Percentiles rank a stretch among this genome's conserved stretches.
These are phyloP conservation scores for Colletotrichum ledebouriae DNA, from an alignment of 2,329 filamentous ascomycete genomes.

Conservation along the genomic window DNA sequence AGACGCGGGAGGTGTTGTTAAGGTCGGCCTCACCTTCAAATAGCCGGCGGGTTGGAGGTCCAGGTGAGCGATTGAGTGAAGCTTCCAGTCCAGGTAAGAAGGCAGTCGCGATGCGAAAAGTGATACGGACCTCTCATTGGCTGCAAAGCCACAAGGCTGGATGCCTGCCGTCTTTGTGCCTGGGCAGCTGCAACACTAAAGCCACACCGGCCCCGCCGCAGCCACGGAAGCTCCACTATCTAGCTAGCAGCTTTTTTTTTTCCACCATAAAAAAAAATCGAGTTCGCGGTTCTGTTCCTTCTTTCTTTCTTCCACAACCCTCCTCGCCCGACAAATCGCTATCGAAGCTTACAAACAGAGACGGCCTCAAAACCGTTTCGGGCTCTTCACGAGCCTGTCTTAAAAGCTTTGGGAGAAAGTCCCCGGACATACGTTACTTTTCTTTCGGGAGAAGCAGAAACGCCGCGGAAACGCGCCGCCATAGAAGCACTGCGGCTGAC, in stretches of 20 bases:
- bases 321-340: constrained; percentile 99
- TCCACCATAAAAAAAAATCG: constrained; percentile 36
- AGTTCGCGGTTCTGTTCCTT: constrained; percentile 30
- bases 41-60: constrained; percentile 19
- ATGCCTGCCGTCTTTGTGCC: constrained; percentile 16
- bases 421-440: constrained; percentile 85
- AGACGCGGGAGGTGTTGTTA: background rate
- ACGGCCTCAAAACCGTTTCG: constrained; percentile 52
- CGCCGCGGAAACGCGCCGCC: constrained; percentile 98
- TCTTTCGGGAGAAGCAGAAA: constrained; percentile 52
- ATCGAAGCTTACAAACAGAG: constrained; percentile 98
- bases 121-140: constrained; percentile 28
- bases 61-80: constrained; percentile 1
- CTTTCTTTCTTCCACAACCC: constrained; percentile 66
- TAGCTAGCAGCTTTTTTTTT: constrained; percentile 23
- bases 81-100: constrained; percentile 26
- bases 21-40: constrained; percentile 21
- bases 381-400: constrained; percentile 52
- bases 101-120: constrained; percentile 42
- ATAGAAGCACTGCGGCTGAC: constrained; percentile 98
- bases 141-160: constrained; percentile 39
- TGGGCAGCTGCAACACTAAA: constrained; percentile 16
- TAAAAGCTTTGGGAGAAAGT: constrained; percentile 99
- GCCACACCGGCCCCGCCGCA: constrained; percentile 24
- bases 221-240: constrained; percentile 34